phyloP scores from a whole-genome alignment of 140 eudicot species.

The Flaveria floridana region DNA sequence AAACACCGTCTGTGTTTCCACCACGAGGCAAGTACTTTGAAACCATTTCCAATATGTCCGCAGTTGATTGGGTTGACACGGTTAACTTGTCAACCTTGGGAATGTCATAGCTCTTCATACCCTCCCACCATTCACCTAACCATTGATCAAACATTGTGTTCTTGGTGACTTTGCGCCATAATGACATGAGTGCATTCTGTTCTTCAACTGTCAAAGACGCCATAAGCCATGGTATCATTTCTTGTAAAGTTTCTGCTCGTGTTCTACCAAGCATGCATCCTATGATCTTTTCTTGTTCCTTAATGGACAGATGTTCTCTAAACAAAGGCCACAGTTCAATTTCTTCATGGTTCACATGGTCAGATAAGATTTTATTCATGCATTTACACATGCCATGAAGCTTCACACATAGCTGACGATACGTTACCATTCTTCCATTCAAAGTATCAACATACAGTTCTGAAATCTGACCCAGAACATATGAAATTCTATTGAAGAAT shows the following conservation, averaged over 20 bases:
- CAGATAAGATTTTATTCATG: constrained; percentile 60
- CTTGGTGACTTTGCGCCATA: constrained; percentile 71
- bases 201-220: constrained; percentile 57
- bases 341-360: constrained; percentile 77
- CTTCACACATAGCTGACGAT: constrained; percentile 60
- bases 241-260: constrained; percentile 70
- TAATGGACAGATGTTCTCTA: constrained; percentile 56
- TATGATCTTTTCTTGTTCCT: constrained; percentile 78
- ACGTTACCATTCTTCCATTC: constrained; percentile 34
- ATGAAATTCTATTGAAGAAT: constrained; percentile 57
- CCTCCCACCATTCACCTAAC: constrained; percentile 97
- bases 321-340: constrained; percentile 74
- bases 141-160: constrained; percentile 86
- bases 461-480: constrained; percentile 52
- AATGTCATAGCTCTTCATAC: constrained; percentile 36
- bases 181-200: constrained; percentile 57
- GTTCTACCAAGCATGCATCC: constrained; percentile 90
- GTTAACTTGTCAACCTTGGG: constrained; percentile 46
- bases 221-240: constrained; percentile 88
- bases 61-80: constrained; percentile 38
- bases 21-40: constrained; percentile 44
- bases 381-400: constrained; percentile 71
- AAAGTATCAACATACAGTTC: constrained; percentile 31
- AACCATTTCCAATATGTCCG: constrained; percentile 47
- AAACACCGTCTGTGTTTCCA: neutral